Evolutionary conservation across 371 early-diverging fungal genomes (phyloP).

Genomic region (Capniomyces stellatus): DNA sequence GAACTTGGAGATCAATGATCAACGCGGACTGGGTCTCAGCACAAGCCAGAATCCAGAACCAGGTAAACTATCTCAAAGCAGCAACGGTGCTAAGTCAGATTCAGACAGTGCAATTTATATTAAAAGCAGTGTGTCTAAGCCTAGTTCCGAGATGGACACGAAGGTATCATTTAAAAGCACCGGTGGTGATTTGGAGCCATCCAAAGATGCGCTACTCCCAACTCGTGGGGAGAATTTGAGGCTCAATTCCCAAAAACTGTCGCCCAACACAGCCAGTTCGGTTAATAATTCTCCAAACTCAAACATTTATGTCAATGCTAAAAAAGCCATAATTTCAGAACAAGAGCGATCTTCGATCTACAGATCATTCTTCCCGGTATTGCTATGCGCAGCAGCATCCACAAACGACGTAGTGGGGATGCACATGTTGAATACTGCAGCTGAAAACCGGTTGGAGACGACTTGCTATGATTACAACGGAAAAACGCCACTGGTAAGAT

Average conservation of each 20-base stretch:
- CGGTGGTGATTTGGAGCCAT: no score
- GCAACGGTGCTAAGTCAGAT: not conserved
- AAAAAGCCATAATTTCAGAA: not conserved
- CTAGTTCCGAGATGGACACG: no score
- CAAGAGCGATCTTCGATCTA: slow-evolving; percentile 47
- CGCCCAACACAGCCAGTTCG: not conserved
- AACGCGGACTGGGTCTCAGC: not conserved
- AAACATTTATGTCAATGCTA: not conserved
- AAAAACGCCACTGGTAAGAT: slow-evolving; percentile 39
- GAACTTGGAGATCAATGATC: not conserved
- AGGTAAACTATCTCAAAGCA: not conserved
- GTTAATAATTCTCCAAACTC: not conserved
- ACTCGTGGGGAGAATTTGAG: not conserved
- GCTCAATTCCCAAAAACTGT: no score
- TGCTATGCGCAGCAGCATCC: slow-evolving; percentile 77
- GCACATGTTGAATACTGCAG: slow-evolving; percentile 37
- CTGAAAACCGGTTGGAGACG: slow-evolving; percentile 28
- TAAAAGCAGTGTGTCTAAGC: no score
- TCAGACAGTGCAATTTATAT: not conserved
- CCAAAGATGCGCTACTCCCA: no score
- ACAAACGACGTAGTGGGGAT: slow-evolving; percentile 68
- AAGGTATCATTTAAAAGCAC: no score
- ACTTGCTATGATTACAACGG: slow-evolving; percentile 81
- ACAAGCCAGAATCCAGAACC: not conserved
- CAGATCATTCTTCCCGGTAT: slow-evolving; percentile 56